Evolutionary conservation across 306 rosid species (phyloP).

Genomic region (Dryas alaskensis): DNA sequence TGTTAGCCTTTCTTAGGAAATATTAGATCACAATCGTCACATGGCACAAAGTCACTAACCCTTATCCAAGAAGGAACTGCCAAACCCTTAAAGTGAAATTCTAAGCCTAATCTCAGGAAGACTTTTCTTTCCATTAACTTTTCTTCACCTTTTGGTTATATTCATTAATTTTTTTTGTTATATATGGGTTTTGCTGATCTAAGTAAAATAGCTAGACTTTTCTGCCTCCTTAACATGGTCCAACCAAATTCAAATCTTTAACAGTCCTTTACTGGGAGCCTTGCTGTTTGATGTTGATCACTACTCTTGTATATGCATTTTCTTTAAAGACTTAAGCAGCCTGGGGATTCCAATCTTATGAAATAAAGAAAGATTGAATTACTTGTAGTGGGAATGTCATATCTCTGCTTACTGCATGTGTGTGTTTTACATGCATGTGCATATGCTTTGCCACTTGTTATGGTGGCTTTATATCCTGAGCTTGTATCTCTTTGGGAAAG

Average conservation of each 20-base stretch:
- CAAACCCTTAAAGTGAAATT: constrained; percentile 17
- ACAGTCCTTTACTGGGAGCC: neutral
- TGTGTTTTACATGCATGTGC: constrained; percentile 30
- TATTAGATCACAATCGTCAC: neutral
- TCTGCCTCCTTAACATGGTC: constrained; percentile 17
- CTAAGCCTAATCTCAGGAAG: constrained; percentile 14
- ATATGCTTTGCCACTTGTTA: constrained; percentile 28
- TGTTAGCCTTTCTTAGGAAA: neutral
- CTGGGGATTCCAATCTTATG: neutral
- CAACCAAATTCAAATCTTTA: constrained; percentile 30
- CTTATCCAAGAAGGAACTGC: constrained; percentile 24
- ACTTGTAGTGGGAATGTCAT: constrained; percentile 1
- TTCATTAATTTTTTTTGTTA: constrained; percentile 6
- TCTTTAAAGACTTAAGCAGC: neutral
- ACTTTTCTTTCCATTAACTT: constrained; percentile 7
- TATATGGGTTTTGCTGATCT: constrained; percentile 39
- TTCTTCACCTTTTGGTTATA: neutral
- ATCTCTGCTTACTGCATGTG: neutral
- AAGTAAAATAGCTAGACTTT: constrained; percentile 24
- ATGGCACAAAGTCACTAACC: constrained; percentile 3
- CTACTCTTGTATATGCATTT: neutral
- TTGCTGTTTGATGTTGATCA: constrained; percentile 13
- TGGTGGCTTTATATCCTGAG: constrained; percentile 36
- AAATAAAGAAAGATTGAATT: neutral
- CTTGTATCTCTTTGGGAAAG: constrained; percentile 31